Conservation (phyloP, 2,329 filamentous ascomycete genomes). For the Ramularia collo-cygni region DNA sequence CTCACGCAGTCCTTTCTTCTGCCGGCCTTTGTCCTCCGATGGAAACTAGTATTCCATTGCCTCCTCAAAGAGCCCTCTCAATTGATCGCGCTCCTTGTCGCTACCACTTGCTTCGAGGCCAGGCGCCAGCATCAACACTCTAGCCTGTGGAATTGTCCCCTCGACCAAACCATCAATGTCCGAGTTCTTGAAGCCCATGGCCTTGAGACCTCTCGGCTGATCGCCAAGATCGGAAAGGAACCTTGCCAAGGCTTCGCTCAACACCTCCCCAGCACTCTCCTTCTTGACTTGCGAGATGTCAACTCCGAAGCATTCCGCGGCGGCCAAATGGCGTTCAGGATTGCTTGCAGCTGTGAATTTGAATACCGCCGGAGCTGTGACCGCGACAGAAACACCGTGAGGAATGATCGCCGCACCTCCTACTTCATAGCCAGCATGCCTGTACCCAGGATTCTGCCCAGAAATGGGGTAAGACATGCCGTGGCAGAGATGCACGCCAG, state of each 20-base stretch:
- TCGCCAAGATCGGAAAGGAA: slow-evolving; percentile 82
- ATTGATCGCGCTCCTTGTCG: slow-evolving; percentile 43
- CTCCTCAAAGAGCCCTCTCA: slow-evolving; percentile 43
- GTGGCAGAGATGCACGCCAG: slow-evolving; percentile 83
- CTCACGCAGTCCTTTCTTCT: too few relatives aligned
- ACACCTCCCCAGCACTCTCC: slow-evolving; percentile 81
- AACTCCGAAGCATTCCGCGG: slow-evolving; percentile 84
- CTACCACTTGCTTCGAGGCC: slow-evolving; percentile 51
- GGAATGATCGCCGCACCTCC: slow-evolving; percentile 69
- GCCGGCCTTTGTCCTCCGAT: too few relatives aligned
- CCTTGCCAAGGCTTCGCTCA: slow-evolving; percentile 72
- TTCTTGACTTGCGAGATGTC: slow-evolving; percentile 81
- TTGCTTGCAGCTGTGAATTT: slow-evolving; percentile 87
- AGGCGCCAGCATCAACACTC: slow-evolving; percentile 88
- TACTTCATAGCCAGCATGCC: slow-evolving; percentile 79
- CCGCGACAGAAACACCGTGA: slow-evolving; percentile 90
- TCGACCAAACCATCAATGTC: slow-evolving; percentile 83
- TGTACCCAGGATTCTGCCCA: slow-evolving; percentile 86
- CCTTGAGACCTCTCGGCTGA: slow-evolving; percentile 79
- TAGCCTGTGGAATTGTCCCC: slow-evolving; percentile 84
- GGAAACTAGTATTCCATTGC: slow-evolving; percentile 39
- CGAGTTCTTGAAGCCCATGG: slow-evolving; percentile 67
- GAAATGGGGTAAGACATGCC: slow-evolving; percentile 98
- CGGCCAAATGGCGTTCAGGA: slow-evolving; percentile 81
- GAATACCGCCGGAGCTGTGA: slow-evolving; percentile 90